Evolutionary conservation across 345 rosid genomes (phyloP).

Genomic region (Camelina sativa): DNA sequence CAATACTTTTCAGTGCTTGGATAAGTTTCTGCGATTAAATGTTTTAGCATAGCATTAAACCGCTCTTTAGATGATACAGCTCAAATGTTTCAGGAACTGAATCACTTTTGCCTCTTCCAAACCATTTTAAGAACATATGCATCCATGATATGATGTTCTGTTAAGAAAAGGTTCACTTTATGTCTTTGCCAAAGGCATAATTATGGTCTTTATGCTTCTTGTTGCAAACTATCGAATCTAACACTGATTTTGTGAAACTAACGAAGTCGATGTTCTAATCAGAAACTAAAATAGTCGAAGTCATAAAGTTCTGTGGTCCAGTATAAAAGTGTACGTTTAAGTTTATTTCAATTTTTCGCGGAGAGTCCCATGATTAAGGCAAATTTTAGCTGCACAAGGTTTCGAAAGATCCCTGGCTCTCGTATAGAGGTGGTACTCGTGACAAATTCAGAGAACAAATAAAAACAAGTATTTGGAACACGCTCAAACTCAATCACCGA

Average conservation of each 20-base stretch:
- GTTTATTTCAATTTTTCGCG: not conserved
- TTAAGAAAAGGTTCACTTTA: slow-evolving; percentile 7
- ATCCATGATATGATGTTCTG: slow-evolving; percentile 3
- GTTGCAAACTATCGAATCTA: not conserved
- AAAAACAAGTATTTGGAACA: slow-evolving; percentile 34
- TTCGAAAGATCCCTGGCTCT: slow-evolving; percentile 11
- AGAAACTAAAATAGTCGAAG: not conserved
- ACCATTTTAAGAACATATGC: slow-evolving; percentile 9
- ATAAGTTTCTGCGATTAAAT: not conserved
- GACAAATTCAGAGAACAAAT: slow-evolving; percentile 7
- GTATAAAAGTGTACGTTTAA: not conserved
- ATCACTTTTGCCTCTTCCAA: slow-evolving; percentile 13
- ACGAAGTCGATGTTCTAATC: no score
- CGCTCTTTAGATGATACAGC: slow-evolving; percentile 16
- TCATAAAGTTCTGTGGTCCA: no score
- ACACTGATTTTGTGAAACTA: not conserved
- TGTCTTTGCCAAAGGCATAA: not conserved
- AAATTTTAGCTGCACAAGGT: slow-evolving; percentile 22
- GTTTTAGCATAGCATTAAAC: slow-evolving; percentile 4
- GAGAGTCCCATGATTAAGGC: not conserved
- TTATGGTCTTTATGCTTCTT: not conserved
- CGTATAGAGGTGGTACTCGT: slow-evolving; percentile 21
- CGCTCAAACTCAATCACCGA: slow-evolving; percentile 34
- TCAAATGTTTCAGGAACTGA: not conserved
- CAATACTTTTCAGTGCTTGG: not conserved